Evolutionary conservation across 345 rosid genomes (phyloP).

Genomic region (Hevea brasiliensis): DNA sequence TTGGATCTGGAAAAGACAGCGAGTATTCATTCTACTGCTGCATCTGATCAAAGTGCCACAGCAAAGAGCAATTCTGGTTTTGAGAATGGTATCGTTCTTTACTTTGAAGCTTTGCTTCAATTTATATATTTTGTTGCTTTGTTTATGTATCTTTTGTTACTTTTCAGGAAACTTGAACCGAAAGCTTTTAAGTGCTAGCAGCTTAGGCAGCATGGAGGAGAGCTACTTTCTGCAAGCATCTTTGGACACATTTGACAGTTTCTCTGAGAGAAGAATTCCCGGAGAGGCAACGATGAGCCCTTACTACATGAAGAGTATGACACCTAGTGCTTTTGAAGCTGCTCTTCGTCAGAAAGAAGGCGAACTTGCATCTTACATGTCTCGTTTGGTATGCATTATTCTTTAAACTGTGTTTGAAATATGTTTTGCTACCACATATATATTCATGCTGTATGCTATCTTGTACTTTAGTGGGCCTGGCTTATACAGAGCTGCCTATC

Average conservation of each 20-base stretch:
- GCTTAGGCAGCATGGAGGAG: conserved; percentile 96
- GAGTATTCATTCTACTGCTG: conserved; percentile 46
- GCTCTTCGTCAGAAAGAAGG: conserved; percentile 99
- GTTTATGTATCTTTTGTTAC: conserved; percentile 8
- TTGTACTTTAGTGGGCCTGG: background rate
- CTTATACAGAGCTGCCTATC: conserved; percentile 1
- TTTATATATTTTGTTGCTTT: conserved; percentile 17
- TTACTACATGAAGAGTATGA: conserved; percentile 90
- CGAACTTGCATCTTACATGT: conserved; percentile 93
- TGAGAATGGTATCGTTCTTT: conserved; percentile 65
- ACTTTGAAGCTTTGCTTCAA: conserved; percentile 11
- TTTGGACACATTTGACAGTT: conserved; percentile 75
- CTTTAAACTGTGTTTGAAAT: conserved; percentile 5
- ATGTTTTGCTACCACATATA: background rate
- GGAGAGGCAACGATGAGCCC: conserved; percentile 72
- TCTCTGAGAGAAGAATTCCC: conserved; percentile 67
- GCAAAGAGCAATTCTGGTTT: conserved; percentile 55
- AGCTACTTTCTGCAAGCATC: conserved; percentile 94
- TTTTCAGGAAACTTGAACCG: conserved; percentile 65
- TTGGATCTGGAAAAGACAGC: conserved; percentile 77
- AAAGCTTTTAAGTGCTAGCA: conserved; percentile 78
- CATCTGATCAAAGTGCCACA: conserved; percentile 58
- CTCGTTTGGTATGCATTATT: conserved; percentile 78
- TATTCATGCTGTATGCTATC: background rate
- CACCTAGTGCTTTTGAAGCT: conserved; percentile 87